Evolutionary conservation across 2,329 filamentous ascomycete genomes (phyloP).

Genomic region (Pseudogymnoascus destructans): DNA sequence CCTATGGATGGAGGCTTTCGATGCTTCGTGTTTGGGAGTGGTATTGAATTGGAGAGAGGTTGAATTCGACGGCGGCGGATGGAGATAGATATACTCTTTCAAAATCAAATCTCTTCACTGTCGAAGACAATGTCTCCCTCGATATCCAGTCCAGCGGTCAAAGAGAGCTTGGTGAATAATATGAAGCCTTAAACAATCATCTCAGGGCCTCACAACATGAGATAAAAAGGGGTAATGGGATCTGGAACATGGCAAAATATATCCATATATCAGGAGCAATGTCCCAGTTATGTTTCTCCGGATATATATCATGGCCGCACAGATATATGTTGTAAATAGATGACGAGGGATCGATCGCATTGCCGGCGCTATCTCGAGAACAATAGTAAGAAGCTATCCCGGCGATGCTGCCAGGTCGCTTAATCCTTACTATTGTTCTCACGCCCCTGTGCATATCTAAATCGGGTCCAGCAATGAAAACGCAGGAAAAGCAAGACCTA

Average conservation of each 20-base stretch:
- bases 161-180: background rate
- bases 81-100: constrained; percentile 1
- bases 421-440: constrained; percentile 7
- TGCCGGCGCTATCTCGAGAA: constrained; percentile 6
- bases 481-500: background rate
- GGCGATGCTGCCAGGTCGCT: background rate
- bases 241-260: background rate
- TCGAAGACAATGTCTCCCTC: constrained; percentile 1
- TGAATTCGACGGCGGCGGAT: background rate
- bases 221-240: background rate
- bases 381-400: constrained; percentile 2
- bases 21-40: background rate
- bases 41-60: background rate
- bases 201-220: background rate
- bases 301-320: background rate
- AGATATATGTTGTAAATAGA: background rate
- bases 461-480: background rate
- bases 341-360: background rate
- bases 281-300: background rate
- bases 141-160: background rate
- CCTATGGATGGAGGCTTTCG: background rate
- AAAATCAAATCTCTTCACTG: background rate
- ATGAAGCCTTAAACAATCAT: constrained; percentile 4
- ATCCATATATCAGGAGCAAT: background rate
- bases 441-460: background rate